Conservation (phyloP, 2,329 filamentous ascomycete species). For the Pseudogymnoascus destructans region DNA sequence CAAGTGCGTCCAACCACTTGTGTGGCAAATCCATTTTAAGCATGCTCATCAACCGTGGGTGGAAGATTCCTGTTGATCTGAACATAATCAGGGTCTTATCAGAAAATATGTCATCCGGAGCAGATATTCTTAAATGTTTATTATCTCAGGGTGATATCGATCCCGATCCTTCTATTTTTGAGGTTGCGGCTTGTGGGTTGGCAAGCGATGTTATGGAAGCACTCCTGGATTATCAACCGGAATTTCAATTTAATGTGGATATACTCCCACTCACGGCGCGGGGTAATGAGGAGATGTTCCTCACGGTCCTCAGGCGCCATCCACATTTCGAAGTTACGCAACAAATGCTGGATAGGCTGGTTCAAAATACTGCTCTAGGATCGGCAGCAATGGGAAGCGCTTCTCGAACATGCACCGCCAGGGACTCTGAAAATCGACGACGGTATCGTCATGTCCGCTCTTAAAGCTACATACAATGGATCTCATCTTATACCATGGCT, state of each 20-base stretch:
- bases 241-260: background rate
- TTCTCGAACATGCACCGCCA: background rate
- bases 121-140: background rate
- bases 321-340: conserved; percentile 1
- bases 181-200: background rate
- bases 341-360: background rate
- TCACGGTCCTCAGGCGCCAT: background rate
- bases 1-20: background rate
- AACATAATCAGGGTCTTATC: background rate
- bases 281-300: background rate
- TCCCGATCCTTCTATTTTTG: background rate
- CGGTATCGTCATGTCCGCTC: background rate
- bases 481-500: background rate
- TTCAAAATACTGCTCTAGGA: background rate
- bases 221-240: background rate
- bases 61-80: background rate
- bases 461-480: background rate
- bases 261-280: background rate
- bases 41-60: background rate
- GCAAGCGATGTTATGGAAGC: background rate
- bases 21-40: background rate
- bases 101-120: background rate
- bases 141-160: background rate
- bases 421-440: background rate
- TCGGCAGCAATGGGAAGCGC: background rate